Percentiles rank a stretch among this genome's conserved stretches.
These are phyloP conservation scores for Starmerella bombi DNA, from an alignment of 805 yeast species.

Conservation along the genomic window DNA sequence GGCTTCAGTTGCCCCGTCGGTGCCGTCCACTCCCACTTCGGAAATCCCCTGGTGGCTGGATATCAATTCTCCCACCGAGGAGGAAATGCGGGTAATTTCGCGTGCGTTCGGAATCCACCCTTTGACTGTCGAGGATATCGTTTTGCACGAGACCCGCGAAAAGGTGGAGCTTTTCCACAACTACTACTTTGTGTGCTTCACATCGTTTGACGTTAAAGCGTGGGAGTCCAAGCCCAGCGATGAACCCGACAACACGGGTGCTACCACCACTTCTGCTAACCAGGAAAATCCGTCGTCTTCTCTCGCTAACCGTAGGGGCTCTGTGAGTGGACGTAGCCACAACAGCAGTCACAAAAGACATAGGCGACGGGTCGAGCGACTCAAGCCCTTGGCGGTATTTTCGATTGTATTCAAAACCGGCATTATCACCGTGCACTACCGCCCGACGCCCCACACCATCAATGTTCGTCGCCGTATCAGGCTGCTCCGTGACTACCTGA, in stretches of 20 bases:
- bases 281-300: background rate
- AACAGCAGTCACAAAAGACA: conserved; percentile 5
- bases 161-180: conserved; percentile 86
- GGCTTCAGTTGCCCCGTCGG: background rate
- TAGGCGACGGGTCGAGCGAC: conserved; percentile 31
- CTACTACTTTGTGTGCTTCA: conserved; percentile 83
- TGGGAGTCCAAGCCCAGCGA: conserved; percentile 6
- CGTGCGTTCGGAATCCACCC: conserved; percentile 94
- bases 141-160: conserved; percentile 85
- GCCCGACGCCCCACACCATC: conserved; percentile 91
- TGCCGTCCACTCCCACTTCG: conserved; percentile 17
- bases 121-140: conserved; percentile 87
- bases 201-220: conserved; percentile 52
- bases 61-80: conserved; percentile 84
- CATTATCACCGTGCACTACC: conserved; percentile 83
- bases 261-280: no score
- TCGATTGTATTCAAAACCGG: conserved; percentile 84
- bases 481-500: conserved; percentile 70
- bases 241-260: background rate
- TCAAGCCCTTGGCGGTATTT: conserved; percentile 84
- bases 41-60: conserved; percentile 81
- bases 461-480: conserved; percentile 91
- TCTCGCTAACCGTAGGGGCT: conserved; percentile 10
- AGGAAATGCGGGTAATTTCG: conserved; percentile 83
- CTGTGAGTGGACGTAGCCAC: conserved; percentile 12